Conservation (phyloP, 2,329 filamentous ascomycete genomes). For the Fusarium vanettenii region DNA sequence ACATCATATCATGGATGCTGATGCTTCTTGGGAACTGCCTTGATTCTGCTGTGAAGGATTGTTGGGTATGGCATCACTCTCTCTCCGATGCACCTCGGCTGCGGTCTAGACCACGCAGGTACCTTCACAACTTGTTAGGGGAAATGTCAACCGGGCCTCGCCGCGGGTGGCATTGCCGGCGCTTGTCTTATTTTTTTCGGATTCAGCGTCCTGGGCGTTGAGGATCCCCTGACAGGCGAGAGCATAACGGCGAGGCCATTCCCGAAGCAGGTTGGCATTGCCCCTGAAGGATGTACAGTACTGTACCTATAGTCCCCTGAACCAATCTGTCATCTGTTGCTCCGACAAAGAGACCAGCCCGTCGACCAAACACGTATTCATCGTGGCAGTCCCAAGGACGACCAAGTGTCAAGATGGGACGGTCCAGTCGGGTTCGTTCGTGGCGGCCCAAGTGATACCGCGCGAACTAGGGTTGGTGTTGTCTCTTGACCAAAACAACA, state of each 20-base stretch:
- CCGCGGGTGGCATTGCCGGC: constrained; percentile 4
- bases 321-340: neutral
- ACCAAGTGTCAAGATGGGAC: neutral
- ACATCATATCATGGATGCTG: constrained; percentile 25
- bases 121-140: constrained; percentile 7
- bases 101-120: constrained; percentile 23
- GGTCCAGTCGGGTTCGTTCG: neutral
- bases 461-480: neutral
- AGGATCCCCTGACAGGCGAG: neutral
- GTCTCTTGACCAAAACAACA: neutral
- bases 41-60: neutral
- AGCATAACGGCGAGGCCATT: constrained; percentile 2
- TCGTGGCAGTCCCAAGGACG: neutral
- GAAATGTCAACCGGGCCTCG: neutral
- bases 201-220: neutral
- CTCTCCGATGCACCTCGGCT: neutral
- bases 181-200: neutral
- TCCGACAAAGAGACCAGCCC: neutral
- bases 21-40: neutral
- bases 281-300: neutral
- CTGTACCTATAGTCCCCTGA: neutral
- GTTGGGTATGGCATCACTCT: neutral
- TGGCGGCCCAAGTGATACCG: neutral
- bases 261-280: neutral
- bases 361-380: neutral